Conservation (phyloP, 2,329 filamentous ascomycete genomes). For the Alternaria triticina region DNA sequence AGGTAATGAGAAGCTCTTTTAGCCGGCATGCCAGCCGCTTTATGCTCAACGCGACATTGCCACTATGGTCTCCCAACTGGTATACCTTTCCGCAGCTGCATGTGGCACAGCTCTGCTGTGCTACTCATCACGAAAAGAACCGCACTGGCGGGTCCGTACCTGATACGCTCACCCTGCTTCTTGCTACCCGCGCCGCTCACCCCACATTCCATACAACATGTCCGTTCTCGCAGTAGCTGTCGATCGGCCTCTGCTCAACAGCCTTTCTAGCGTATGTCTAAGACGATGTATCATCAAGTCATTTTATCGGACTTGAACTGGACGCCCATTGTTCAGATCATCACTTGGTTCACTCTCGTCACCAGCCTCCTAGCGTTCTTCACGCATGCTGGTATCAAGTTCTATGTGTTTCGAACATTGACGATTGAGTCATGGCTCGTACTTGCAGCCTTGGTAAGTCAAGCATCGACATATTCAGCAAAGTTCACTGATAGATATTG, state of each 20-base stretch:
- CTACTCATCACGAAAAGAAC: constrained; percentile 1
- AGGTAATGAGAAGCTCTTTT: not conserved
- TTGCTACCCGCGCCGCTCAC: not conserved
- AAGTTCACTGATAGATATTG: not conserved
- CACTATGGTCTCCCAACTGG: not conserved
- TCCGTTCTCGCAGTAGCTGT: constrained; percentile 1
- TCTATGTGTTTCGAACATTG: constrained; percentile 24
- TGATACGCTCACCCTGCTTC: not conserved
- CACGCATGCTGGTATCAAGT: constrained; percentile 26
- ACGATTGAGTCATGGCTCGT: constrained; percentile 22
- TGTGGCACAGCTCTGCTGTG: not conserved
- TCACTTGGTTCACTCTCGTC: constrained; percentile 28
- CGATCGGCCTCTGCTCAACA: not conserved
- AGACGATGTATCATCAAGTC: constrained; percentile 19
- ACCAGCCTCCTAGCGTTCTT: constrained; percentile 27
- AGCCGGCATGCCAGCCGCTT: constrained; percentile 1
- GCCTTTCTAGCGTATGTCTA: constrained; percentile 5
- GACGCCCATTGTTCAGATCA: constrained; percentile 32
- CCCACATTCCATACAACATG: constrained; percentile 7
- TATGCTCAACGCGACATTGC: not conserved
- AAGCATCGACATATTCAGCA: no score
- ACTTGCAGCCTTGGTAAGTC: constrained; percentile 21
- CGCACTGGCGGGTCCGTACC: constrained; percentile 1
- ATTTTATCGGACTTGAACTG: constrained; percentile 24
- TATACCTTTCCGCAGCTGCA: not conserved